Evolutionary conservation across 2,329 filamentous ascomycete species (phyloP).

Genomic region (Cladobotryum mycophilum): DNA sequence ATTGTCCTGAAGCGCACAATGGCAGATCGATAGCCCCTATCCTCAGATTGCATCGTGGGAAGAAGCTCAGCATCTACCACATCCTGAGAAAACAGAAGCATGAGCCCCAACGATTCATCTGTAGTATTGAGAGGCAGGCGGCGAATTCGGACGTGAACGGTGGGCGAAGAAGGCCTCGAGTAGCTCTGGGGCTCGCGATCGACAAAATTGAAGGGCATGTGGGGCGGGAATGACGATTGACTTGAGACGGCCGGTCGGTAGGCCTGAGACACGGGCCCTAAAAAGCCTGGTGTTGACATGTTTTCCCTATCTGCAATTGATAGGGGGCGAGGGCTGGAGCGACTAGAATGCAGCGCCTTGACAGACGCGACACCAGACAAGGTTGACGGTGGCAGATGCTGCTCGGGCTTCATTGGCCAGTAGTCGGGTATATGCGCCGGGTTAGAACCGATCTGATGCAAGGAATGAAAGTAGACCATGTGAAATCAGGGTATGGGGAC

Average conservation of each 20-base stretch:
- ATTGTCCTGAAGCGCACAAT: slow-evolving; percentile 47
- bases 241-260: slow-evolving; percentile 29
- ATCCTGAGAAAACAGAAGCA: slow-evolving; percentile 55
- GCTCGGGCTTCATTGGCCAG: too few species aligned
- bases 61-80: slow-evolving; percentile 46
- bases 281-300: slow-evolving; percentile 42
- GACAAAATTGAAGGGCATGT: slow-evolving; percentile 24
- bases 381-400: too few species aligned
- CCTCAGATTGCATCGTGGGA: slow-evolving; percentile 41
- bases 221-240: slow-evolving; percentile 28
- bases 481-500: too few species aligned
- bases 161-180: slow-evolving; percentile 34
- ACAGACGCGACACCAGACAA: neutral
- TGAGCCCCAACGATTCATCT: slow-evolving; percentile 47
- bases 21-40: slow-evolving; percentile 45
- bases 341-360: slow-evolving; percentile 21
- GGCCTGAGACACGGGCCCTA: slow-evolving; percentile 31
- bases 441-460: too few species aligned
- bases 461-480: too few species aligned
- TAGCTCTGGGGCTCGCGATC: slow-evolving; percentile 32
- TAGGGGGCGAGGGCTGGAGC: slow-evolving; percentile 22
- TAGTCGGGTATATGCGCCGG: too few species aligned
- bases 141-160: slow-evolving; percentile 44
- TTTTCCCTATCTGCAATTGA: slow-evolving; percentile 14
- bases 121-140: slow-evolving; percentile 48